phyloP scores from a whole-genome alignment of 148 eudicot genomes.

The Bassia scoparia region DNA sequence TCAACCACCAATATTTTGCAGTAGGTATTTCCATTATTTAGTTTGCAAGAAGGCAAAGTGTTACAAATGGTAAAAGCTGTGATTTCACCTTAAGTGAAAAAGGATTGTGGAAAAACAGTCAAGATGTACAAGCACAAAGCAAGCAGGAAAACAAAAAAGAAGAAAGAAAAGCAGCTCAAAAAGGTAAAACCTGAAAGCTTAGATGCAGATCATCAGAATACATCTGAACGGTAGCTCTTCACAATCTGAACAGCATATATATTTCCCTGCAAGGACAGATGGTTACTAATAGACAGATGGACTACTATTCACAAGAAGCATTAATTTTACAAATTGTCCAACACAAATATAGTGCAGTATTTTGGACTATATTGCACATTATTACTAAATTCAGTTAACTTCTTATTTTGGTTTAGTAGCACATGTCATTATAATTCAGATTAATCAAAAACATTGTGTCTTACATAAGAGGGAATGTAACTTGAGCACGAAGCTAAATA shows the following conservation, averaged over 20 bases:
- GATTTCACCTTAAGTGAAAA: neutral
- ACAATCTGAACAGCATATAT: constrained; percentile 62
- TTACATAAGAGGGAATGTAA: no score
- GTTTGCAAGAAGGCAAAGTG: neutral
- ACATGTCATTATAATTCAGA: neutral
- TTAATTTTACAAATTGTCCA: no score
- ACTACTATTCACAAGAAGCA: neutral
- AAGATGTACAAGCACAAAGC: neutral
- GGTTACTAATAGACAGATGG: no score
- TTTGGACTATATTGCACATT: neutral
- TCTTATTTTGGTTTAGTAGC: neutral
- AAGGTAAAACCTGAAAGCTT: constrained; percentile 53
- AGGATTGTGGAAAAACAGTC: neutral
- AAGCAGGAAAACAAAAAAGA: neutral
- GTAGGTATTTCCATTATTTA: no score
- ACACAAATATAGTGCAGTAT: neutral
- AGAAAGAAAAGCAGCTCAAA: neutral
- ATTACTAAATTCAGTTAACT: no score
- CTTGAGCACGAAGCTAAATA: no score
- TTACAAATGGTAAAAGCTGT: neutral
- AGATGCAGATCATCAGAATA: constrained; percentile 58
- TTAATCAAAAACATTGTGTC: no score
- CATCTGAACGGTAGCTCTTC: constrained; percentile 73
- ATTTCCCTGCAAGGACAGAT: constrained; percentile 52
- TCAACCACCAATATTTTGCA: neutral